Percentiles rank a stretch among this genome's conserved stretches.
phyloP scores from a whole-genome alignment of 176 grass and related monocot genomes.

The bread wheat (Triticum aestivum) region IWGSC_CS_RefSeq_v2.1 NC_057806.1:439657073-439657572 shows the following conservation, averaged over 20 bases:
- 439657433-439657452: neutral
- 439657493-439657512: constrained; percentile 15
- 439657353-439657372: neutral
- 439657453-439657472: neutral
- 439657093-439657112: neutral
- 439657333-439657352: neutral
- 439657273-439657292: neutral
- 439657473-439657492: constrained; percentile 18
- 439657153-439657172: neutral
- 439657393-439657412: neutral
- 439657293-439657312: constrained; percentile 21
- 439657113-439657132: neutral
- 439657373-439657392: constrained; percentile 30
- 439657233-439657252: neutral
- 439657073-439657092: neutral
- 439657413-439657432: neutral
- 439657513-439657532: neutral
- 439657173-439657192: no score
- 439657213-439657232: neutral
- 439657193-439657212: neutral
- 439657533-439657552: neutral
- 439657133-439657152: neutral
- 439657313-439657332: constrained; percentile 7
- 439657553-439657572: neutral
- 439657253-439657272: neutral